These are phyloP conservation scores for Stachybotrys chartarum DNA, from an alignment of 2,329 filamentous ascomycete species.

Conservation along the genomic window DNA sequence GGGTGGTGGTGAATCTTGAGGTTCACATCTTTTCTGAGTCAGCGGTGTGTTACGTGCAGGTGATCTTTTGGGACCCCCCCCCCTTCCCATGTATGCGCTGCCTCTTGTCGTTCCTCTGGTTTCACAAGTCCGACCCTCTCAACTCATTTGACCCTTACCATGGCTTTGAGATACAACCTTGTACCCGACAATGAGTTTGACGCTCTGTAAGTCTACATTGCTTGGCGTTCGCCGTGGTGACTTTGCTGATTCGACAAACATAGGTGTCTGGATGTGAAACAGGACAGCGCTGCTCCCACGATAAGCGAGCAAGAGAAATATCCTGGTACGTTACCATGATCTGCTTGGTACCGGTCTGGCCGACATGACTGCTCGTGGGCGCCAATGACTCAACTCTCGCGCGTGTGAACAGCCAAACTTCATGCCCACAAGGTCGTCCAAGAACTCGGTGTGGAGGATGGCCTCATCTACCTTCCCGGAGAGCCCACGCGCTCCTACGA, in stretches of 20 bases:
- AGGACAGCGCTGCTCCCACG: background rate
- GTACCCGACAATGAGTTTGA: constrained; percentile 47
- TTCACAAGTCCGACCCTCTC: too few species aligned
- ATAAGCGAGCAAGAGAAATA: constrained; percentile 22
- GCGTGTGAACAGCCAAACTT: constrained; percentile 8
- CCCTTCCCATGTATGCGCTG: too few species aligned
- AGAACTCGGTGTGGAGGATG: constrained; percentile 39
- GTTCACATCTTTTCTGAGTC: too few species aligned
- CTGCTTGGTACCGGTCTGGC: background rate
- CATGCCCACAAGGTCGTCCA: constrained; percentile 50
- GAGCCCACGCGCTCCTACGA: constrained; percentile 44
- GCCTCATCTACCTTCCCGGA: constrained; percentile 50
- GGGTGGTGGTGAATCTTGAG: too few species aligned
- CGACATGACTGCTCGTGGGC: background rate
- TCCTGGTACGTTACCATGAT: constrained; percentile 22
- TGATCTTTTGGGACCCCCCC: too few species aligned
- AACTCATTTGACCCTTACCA: background rate
- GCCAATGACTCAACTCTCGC: background rate
- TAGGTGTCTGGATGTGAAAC: background rate
- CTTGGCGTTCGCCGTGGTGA: background rate
- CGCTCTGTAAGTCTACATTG: constrained; percentile 36
- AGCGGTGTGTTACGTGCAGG: too few species aligned
- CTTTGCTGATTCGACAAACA: background rate
- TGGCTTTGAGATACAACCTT: constrained; percentile 25
- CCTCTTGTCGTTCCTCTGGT: too few species aligned